Evolutionary conservation across 1,284 basidiomycete genomes (phyloP).

Genomic region (Trichosporon sp.): DNA sequence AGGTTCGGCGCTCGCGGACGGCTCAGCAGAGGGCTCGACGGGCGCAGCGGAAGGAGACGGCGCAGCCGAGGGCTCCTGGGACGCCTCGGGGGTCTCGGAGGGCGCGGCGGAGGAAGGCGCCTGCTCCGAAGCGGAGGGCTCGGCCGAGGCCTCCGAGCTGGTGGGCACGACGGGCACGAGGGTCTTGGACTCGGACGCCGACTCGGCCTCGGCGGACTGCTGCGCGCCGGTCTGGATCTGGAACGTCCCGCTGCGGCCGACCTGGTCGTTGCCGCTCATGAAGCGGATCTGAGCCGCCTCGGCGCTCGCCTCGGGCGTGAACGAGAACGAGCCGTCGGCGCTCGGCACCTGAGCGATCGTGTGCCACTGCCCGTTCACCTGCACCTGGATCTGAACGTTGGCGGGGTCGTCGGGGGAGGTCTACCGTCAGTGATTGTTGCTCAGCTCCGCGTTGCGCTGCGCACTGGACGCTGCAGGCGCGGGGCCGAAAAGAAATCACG

Average conservation of each 20-base stretch:
- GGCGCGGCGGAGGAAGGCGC: background rate
- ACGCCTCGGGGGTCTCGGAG: background rate
- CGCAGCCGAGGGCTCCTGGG: background rate
- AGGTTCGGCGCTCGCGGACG: background rate
- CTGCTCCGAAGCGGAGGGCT: background rate
- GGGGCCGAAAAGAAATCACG: background rate
- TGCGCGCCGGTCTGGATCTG: background rate
- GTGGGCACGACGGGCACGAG: background rate
- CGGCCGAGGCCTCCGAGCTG: background rate
- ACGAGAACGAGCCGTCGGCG: background rate
- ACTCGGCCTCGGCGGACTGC: background rate
- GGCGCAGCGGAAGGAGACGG: background rate
- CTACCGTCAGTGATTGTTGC: background rate
- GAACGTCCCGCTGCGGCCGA: background rate
- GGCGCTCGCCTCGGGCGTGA: background rate
- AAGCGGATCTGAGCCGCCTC: background rate
- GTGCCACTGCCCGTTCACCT: slow-evolving; percentile 1
- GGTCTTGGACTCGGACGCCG: background rate
- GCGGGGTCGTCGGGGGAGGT: background rate
- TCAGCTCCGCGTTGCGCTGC: no score
- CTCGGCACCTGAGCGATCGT: background rate
- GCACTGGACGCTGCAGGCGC: no score
- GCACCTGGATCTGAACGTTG: slow-evolving; percentile 1
- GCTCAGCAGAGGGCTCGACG: background rate
- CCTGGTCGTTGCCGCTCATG: slow-evolving; percentile 2